Conservation (phyloP, 2,329 filamentous ascomycete species). For the Ophiostoma piceae region DNA sequence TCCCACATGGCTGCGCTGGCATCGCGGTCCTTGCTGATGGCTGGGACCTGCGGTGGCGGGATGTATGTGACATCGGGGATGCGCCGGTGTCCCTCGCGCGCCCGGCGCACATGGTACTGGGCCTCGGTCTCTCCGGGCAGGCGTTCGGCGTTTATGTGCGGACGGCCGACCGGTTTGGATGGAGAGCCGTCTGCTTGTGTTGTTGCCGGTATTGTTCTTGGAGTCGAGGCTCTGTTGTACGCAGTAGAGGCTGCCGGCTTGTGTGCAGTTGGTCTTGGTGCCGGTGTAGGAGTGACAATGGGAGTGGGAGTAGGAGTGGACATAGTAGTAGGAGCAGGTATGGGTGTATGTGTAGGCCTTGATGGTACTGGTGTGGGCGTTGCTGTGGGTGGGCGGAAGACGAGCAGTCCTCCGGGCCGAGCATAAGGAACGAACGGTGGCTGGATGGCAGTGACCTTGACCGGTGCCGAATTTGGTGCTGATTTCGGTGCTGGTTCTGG, state of each 20-base stretch:
- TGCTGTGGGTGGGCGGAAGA: neutral
- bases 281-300: neutral
- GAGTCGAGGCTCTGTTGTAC: neutral
- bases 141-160: constrained; percentile 37
- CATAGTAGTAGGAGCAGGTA: neutral
- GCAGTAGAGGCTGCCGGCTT: neutral
- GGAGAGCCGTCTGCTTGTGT: neutral
- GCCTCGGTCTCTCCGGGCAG: constrained; percentile 43
- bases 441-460: neutral
- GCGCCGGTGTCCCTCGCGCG: constrained; percentile 35
- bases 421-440: constrained; percentile 1
- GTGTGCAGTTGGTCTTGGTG: neutral
- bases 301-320: neutral
- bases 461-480: neutral
- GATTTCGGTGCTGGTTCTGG: too few species aligned
- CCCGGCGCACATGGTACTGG: constrained; percentile 46
- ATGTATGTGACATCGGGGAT: constrained; percentile 15
- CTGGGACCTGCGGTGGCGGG: neutral
- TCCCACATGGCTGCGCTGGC: constrained; percentile 1
- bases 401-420: neutral
- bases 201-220: neutral
- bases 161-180: constrained; percentile 31
- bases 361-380: neutral
- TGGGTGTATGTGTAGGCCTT: neutral
- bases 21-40: neutral